Evolutionary conservation across 140 eudicot species (phyloP).

Genomic region (Cichorium intybus): DNA sequence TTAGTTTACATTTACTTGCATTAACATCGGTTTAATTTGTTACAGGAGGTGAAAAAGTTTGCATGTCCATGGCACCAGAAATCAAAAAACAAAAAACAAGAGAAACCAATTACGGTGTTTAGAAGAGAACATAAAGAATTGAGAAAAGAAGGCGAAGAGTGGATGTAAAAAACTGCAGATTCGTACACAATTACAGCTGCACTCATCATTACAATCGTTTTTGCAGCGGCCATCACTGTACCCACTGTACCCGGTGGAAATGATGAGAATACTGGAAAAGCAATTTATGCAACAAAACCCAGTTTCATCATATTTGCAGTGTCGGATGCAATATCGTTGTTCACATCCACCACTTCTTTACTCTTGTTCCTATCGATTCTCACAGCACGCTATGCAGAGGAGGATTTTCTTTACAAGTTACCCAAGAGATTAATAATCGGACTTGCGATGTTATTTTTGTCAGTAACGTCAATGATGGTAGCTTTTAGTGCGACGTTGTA

Average conservation of each 20-base stretch:
- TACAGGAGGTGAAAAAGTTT: not conserved
- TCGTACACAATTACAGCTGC: conserved; percentile 21
- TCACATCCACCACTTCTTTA: conserved; percentile 19
- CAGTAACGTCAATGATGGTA: conserved; percentile 18
- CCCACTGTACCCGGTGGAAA: conserved; percentile 35
- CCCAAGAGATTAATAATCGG: conserved; percentile 35
- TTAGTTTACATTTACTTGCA: not conserved
- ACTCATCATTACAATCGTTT: conserved; percentile 19
- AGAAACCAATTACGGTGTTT: conserved; percentile 17
- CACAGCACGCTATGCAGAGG: conserved; percentile 15
- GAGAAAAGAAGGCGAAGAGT: conserved; percentile 24
- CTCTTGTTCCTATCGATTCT: conserved; percentile 21
- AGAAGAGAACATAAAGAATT: conserved; percentile 15
- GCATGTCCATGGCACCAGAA: not conserved
- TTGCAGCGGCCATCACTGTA: conserved; percentile 28
- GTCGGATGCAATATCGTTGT: conserved; percentile 10
- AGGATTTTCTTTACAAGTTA: conserved; percentile 27
- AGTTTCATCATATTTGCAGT: conserved; percentile 19
- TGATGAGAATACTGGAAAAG: conserved; percentile 3
- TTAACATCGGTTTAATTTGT: not conserved
- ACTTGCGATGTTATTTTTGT: conserved; percentile 23
- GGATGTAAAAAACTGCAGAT: conserved; percentile 18
- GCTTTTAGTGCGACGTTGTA: conserved; percentile 27
- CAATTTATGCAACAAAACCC: not conserved
- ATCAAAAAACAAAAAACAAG: not conserved